phyloP scores from a whole-genome alignment of 805 yeast genomes.

The Myxozyma sirexii region DNA sequence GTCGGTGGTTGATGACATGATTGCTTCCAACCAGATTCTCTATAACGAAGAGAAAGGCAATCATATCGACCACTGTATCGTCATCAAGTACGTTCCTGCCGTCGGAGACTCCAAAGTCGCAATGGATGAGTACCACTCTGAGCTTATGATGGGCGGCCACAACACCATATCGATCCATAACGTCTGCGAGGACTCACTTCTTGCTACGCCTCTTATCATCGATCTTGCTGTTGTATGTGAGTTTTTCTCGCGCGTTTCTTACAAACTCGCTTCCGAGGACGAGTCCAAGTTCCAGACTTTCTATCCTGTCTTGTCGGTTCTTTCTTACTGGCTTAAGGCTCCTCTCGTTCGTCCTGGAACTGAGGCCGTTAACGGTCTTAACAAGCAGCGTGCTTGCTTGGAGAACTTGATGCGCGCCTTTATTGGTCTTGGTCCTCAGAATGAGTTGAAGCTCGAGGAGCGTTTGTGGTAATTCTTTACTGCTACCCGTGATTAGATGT shows the following conservation, averaged over 20 bases:
- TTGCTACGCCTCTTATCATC: conserved; percentile 92
- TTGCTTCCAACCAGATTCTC: conserved; percentile 80
- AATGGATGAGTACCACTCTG: conserved; percentile 97
- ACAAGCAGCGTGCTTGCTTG: conserved; percentile 90
- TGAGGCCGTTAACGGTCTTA: conserved; percentile 88
- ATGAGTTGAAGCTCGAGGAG: conserved; percentile 94
- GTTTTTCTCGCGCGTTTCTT: conserved; percentile 82
- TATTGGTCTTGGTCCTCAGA: conserved; percentile 86
- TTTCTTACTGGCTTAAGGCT: conserved; percentile 95
- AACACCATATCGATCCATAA: conserved; percentile 92
- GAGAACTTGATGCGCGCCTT: conserved; percentile 88
- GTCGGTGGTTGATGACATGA: conserved; percentile 91
- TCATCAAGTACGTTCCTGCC: conserved; percentile 89
- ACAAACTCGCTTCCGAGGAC: conserved; percentile 58
- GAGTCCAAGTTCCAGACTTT: conserved; percentile 59
- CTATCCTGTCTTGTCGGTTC: conserved; percentile 82
- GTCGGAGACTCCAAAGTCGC: conserved; percentile 97
- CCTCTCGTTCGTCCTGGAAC: conserved; percentile 91
- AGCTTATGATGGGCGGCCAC: conserved; percentile 96
- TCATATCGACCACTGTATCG: conserved; percentile 89
- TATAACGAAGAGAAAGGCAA: conserved; percentile 80
- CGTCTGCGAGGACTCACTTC: conserved; percentile 92
- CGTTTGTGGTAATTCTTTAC: conserved; percentile 48
- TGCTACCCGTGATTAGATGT: neutral
- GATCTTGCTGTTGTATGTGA: conserved; percentile 90